Percentiles rank a stretch among this genome's conserved stretches.
Evolutionary conservation across 139 green algal genomes (phyloP).

Genomic region (Coelastrella sp.): DNA sequence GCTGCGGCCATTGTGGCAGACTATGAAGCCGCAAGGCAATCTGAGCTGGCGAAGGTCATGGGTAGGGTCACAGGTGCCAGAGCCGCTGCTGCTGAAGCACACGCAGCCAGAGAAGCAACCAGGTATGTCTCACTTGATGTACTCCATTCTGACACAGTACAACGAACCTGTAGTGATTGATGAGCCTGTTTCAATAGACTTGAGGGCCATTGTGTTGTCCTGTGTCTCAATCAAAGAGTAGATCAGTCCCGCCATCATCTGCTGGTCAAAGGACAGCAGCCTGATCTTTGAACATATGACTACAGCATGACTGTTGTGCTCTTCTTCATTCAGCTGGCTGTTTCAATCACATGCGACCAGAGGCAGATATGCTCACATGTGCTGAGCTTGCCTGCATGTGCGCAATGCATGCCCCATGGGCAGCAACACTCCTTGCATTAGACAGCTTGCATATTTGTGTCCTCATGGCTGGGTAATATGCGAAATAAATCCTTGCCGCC

Average conservation of each 20-base stretch:
- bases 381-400: too few species aligned
- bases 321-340: too few species aligned
- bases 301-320: background rate
- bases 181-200: background rate
- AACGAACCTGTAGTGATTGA: background rate
- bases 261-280: too few species aligned
- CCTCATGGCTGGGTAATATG: too few species aligned
- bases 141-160: background rate
- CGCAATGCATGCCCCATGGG: too few species aligned
- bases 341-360: too few species aligned
- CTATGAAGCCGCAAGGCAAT: background rate
- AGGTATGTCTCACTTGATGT: background rate
- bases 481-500: too few species aligned
- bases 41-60: slow-evolving; percentile 3
- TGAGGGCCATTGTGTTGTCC: background rate
- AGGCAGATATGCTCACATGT: too few species aligned
- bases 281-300: background rate
- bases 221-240: too few species aligned
- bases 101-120: background rate
- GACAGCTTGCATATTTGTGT: too few species aligned
- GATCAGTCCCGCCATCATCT: too few species aligned
- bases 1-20: background rate
- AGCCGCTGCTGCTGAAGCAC: background rate
- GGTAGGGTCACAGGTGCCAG: background rate
- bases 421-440: too few species aligned